Evolutionary conservation across 2,329 filamentous ascomycete genomes (phyloP), one percentile per base, ranked within the genome.

Genomic region (Fusarium sublunatum): DNA sequence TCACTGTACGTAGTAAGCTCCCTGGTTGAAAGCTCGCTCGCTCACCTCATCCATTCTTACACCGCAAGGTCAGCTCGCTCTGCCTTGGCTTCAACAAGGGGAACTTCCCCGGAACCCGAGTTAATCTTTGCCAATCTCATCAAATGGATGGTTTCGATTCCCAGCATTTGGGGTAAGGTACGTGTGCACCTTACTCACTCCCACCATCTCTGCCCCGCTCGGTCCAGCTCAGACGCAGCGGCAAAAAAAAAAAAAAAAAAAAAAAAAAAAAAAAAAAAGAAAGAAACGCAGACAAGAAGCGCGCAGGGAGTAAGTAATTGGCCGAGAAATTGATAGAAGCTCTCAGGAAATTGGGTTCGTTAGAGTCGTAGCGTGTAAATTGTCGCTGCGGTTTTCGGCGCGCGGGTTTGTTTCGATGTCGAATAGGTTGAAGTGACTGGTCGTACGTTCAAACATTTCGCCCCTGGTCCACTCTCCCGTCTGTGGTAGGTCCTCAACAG

Each of bases 381-480:
- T 50, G 45, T 42, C 36, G 45, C 54, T 65, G 67, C 63, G 65
- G 58, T 61, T 65, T 69, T 69, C 67, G 62, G 67, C 65, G 65
- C 52, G 51, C 45, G 43, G 35, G 32, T 24, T 53, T 44, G 24
- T 45, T 56, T 56, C 53, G 48, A 53, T 43, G 53, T 55, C 42
- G 40, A 53, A 59, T 66, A 43, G 41, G 50, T 55, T 36, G 40
- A 53, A 59, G 61, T 45, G 51, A 58, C 44, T 54, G 55, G 52
- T 66, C 64, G 61, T 68, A 64, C 64, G 64, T 70, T 48, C 44
- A 57, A 62, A 62, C 51, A 50, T 46, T 48, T 65, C 38, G 46
- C 53, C 61, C 47, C 49, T 59, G 65, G 57, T 68, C 68, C 68
- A 70, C 68, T 61, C 49, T 38, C 19, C 19, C 19, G 19, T 19